Base-by-base conservation (phyloP, 352 stramenopile species). In the Stramenopiles sp. region DNA sequence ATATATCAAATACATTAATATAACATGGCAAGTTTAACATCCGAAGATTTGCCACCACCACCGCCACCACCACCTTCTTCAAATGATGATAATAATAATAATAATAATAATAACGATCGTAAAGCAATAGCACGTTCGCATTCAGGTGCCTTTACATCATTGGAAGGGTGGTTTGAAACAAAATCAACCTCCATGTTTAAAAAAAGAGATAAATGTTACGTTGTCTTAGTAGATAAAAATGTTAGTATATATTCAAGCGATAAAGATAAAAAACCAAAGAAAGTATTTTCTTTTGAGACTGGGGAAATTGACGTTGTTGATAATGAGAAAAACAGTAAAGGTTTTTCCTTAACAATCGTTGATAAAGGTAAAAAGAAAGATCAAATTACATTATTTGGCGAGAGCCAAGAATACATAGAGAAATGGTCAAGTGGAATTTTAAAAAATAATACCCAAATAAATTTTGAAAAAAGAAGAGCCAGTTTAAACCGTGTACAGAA, bases 181-280 rank as follows among this genome's bases (percentile, higher is more conserved):
- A 31, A 31, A 33, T 76, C 65, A 20, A 33, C 65, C 4, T 76
- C 65, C 4, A 13, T 76, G 7, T 76, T 76, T 33, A 76, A 13
- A 76, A 76, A 76, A 33, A 76, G 13, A 76, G 65, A 76, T 4
- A 4, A 13, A 13, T 76, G 65, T 13, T 76, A 33, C 13, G 65
- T 76, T 20, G 30, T 31, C 4, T 13, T 76, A 20, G 4, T 13
- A 31, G 65, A 76, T 33, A 4, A 76, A 1, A 33, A 1, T 7
- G 13, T 76, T 31, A 76, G 31, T 20, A 33, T 76, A 33, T 76
- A 76, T 13, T 13, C 4, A 13, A 76, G 13, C 30, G 65, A 76
- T 31, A 1, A 33, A 31, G 65, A 76, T 13, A 76, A 76, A 76
- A 76, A 76, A 33, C 65, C 65, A 31, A 76, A 13, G 65, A 76